Conservation (phyloP, 495 filamentous ascomycete genomes). For the Penicillium angulare region DNA sequence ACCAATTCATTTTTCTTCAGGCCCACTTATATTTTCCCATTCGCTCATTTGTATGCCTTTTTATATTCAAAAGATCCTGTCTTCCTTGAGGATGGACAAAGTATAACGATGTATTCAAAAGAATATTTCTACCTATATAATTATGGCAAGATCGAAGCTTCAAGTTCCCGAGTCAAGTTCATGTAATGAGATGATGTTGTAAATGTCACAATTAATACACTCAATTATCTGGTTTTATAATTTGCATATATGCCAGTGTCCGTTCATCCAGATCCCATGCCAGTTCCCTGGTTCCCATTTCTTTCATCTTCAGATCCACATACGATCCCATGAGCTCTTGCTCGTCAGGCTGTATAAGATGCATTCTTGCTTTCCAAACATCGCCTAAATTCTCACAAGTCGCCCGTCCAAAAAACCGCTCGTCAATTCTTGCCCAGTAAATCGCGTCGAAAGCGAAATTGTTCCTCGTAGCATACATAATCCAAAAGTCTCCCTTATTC, state of each 20-base stretch:
- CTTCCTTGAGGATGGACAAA: no score
- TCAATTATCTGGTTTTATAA: no score
- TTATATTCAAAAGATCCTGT: no score
- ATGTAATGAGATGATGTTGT: no score
- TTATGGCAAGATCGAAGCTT: no score
- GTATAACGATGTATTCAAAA: no score
- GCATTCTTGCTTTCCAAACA: constrained; percentile 17
- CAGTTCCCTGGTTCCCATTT: constrained; percentile 16
- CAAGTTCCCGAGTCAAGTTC: no score
- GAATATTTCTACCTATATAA: no score
- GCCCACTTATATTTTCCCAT: no score
- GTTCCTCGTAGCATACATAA: constrained; percentile 16
- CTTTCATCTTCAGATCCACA: constrained; percentile 16
- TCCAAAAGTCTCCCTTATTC: constrained; percentile 20
- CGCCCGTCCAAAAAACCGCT: constrained; percentile 6
- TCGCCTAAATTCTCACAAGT: not conserved
- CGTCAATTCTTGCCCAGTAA: constrained; percentile 19
- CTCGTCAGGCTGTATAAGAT: constrained; percentile 11
- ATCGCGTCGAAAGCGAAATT: constrained; percentile 5
- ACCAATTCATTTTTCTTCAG: no score
- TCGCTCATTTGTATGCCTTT: no score
- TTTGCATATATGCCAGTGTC: constrained; percentile 9
- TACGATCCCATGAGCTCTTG: constrained; percentile 13
- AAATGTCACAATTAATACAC: no score
- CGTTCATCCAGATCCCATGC: constrained; percentile 26